Evolutionary conservation across 306 rosid genomes (phyloP), one percentile per base, ranked within the genome.

Genomic region (Begonia fuchsioides): DNA sequence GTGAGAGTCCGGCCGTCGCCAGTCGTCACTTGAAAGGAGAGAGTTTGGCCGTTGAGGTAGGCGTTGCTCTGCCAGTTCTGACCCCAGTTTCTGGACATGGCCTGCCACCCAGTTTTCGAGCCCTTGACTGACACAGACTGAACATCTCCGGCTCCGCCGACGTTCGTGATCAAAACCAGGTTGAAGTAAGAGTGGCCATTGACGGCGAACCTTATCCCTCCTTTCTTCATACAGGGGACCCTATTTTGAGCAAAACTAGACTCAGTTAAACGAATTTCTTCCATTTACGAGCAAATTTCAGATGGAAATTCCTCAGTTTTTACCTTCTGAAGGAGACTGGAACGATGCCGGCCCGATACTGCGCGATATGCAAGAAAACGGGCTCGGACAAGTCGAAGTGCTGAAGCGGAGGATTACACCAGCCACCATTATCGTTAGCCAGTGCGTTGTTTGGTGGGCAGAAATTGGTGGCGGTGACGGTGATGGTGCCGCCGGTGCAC

Each of bases 361-460:
- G 85, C 13, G 98, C 98, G 52, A 90, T 90, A 38, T 90, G 79
- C 32, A 81, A 58, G 92, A 90, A 90, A 67, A 95, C 95, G 19
- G 98, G 98, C 72, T 90, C 94, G 2, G 98, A 95, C 58, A 90
- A 63, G 69, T 90, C 98, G 20, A 90, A 90, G 73, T 90, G 98
- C 38, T 90, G 94, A 8, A 90, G 84, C 1, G 98, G 98, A 70
- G 95, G 98, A 64, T 92, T 92, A 74, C 98, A 92, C 98, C 96
- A 92, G 2, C 98, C 98, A 38, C 98, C 98, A 40, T 92, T 85
- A 79, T 62, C 55, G 20, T 85, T 92, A 11, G 98, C 13, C 62
- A 70, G 55, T 12, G 92, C 98, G 0, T 7, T 2, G 83, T 90
- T 90, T 1, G 98, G 98, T 0, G 98, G 98, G 67, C 98, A 92